Conservation (phyloP, 2,329 filamentous ascomycete genomes). For the Fusarium tricinctum region DNA sequence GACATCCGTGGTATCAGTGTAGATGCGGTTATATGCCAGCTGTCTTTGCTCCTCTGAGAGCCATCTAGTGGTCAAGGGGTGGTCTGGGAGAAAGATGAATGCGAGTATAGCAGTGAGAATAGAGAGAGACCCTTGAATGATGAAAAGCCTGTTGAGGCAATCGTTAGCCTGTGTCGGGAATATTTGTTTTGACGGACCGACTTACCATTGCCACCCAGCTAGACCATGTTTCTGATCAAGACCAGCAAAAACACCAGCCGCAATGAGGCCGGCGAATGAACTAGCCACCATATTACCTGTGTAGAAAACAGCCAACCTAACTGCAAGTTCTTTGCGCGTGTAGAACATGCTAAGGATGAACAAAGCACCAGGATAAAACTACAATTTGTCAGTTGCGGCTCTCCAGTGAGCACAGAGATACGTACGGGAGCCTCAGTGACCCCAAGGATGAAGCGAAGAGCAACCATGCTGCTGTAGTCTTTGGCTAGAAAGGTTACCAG, state of each 20-base stretch:
- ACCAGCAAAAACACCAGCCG: conserved; percentile 57
- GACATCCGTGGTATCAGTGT: conserved; percentile 45
- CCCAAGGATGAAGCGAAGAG: conserved; percentile 58
- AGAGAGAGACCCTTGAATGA: conserved; percentile 51
- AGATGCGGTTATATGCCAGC: conserved; percentile 59
- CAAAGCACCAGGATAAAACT: conserved; percentile 54
- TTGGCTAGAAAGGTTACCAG: conserved; percentile 58
- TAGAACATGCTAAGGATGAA: conserved; percentile 67
- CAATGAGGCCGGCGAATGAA: conserved; percentile 61
- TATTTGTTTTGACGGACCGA: background rate
- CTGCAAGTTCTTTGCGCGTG: conserved; percentile 62
- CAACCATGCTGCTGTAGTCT: conserved; percentile 59
- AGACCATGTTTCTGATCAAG: conserved; percentile 47
- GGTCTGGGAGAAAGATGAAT: conserved; percentile 54
- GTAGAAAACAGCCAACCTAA: conserved; percentile 61
- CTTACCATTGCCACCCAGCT: conserved; percentile 51
- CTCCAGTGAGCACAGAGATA: fast-evolving
- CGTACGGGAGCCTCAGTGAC: conserved; percentile 57
- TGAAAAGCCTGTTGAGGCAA: conserved; percentile 40
- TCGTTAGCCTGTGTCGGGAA: background rate
- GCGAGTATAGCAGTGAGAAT: conserved; percentile 49
- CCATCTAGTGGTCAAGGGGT: conserved; percentile 57
- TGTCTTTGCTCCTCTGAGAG: conserved; percentile 55
- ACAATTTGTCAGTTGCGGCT: fast-evolving
- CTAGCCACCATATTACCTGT: conserved; percentile 55